Conservation (phyloP, 1,284 basidiomycete species). For the Heterobasidion parviporum region DNA sequence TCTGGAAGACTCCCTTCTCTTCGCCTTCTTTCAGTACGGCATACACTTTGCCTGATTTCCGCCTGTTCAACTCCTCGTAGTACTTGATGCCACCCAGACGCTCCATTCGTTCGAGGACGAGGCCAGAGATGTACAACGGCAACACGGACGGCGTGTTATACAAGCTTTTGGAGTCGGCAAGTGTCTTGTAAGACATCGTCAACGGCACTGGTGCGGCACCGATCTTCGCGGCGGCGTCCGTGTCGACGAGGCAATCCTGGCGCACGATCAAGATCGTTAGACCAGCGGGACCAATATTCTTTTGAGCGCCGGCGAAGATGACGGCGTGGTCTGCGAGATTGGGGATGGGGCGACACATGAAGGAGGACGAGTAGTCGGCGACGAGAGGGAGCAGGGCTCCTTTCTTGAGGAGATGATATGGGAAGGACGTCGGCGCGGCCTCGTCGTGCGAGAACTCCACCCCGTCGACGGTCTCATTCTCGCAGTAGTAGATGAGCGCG, state of each 20-base stretch:
- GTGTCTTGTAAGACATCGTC: constrained; percentile 81
- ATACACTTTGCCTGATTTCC: constrained; percentile 76
- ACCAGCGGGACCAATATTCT: constrained; percentile 96
- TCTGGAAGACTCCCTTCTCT: constrained; percentile 54
- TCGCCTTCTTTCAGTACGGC: constrained; percentile 63
- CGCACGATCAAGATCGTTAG: constrained; percentile 91
- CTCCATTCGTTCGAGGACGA: constrained; percentile 75
- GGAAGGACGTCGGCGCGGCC: constrained; percentile 63
- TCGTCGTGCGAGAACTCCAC: constrained; percentile 75
- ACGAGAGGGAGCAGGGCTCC: constrained; percentile 72
- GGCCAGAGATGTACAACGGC: constrained; percentile 84
- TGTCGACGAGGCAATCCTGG: constrained; percentile 85
- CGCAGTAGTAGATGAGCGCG: constrained; percentile 96
- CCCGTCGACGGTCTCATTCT: constrained; percentile 98
- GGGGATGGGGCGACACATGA: constrained; percentile 93
- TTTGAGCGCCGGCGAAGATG: constrained; percentile 98
- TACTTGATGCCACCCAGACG: constrained; percentile 65
- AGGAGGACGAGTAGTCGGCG: constrained; percentile 94
- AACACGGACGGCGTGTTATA: constrained; percentile 97
- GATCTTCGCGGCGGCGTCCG: constrained; percentile 70
- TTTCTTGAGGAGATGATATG: constrained; percentile 63
- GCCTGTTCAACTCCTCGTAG: constrained; percentile 59
- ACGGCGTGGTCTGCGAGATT: constrained; percentile 83
- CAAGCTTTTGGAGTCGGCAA: constrained; percentile 75
- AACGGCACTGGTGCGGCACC: constrained; percentile 74